Percentiles rank a stretch among this genome's conserved stretches.
phyloP scores from a whole-genome alignment of 306 rosid genomes.

The Citrullus colocynthis region DNA sequence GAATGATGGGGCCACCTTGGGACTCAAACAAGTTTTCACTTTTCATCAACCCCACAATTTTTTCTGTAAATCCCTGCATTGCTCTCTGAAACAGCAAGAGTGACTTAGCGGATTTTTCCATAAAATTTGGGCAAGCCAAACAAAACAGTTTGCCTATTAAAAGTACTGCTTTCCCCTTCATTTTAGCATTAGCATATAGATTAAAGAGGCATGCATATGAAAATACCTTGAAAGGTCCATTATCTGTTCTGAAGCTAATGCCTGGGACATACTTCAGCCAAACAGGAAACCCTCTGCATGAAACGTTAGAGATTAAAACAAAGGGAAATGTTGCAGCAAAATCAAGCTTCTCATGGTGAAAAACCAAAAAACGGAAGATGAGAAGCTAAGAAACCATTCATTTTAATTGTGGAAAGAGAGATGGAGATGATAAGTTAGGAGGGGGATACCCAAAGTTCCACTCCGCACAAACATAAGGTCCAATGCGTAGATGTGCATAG shows the following conservation, averaged over 20 bases:
- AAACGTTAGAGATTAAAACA: not conserved
- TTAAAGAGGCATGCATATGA: not conserved
- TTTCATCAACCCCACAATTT: constrained; percentile 96
- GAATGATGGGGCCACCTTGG: constrained; percentile 97
- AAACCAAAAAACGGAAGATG: not conserved
- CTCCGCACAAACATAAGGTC: constrained; percentile 99
- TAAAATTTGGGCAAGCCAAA: not conserved
- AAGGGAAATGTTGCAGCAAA: too few species aligned
- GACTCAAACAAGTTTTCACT: constrained; percentile 73
- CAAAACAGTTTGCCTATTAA: not conserved
- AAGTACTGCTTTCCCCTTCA: not conserved
- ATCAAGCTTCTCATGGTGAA: not conserved
- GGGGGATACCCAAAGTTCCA: constrained; percentile 90
- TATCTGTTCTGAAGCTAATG: constrained; percentile 96
- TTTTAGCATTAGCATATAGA: not conserved
- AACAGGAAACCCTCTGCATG: constrained; percentile 91
- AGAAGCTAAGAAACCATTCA: not conserved
- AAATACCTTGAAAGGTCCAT: constrained; percentile 90
- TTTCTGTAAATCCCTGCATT: constrained; percentile 94
- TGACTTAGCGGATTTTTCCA: not conserved
- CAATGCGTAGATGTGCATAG: constrained; percentile 89
- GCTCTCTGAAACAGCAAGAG: constrained; percentile 53
- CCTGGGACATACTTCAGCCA: constrained; percentile 98
- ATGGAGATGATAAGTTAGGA: not conserved
- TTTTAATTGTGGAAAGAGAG: not conserved